phyloP scores from a whole-genome alignment of 2,329 filamentous ascomycete genomes.

The Arthrinium phaeospermum region DNA sequence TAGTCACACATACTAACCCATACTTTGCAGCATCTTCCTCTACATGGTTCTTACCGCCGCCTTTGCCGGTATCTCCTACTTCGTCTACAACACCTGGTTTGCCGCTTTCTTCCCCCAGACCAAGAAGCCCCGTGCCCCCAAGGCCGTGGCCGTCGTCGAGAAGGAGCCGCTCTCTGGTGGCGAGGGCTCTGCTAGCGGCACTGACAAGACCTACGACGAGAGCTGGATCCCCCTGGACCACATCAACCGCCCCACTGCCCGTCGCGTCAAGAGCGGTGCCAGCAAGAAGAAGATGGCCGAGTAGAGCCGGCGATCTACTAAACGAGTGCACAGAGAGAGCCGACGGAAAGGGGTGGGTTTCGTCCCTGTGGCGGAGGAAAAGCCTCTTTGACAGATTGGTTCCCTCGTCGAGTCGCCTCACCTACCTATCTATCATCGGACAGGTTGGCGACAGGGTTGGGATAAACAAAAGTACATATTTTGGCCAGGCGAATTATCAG shows the following conservation, averaged over 20 bases:
- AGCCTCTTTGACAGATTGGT: too few relatives aligned
- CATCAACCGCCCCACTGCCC: slow-evolving; percentile 81
- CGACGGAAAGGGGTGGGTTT: background rate
- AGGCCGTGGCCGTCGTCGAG: slow-evolving; percentile 69
- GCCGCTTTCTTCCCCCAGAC: slow-evolving; percentile 93
- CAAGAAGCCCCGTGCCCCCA: slow-evolving; percentile 55
- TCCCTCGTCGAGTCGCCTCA: background rate
- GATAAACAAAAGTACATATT: background rate
- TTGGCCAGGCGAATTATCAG: background rate
- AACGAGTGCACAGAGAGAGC: background rate
- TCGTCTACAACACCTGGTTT: slow-evolving; percentile 98
- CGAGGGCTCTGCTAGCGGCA: slow-evolving; percentile 72
- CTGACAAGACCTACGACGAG: slow-evolving; percentile 81
- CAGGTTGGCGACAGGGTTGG: background rate
- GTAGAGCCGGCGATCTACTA: slow-evolving; percentile 30
- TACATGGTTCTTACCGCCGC: slow-evolving; percentile 85
- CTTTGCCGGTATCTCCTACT: slow-evolving; percentile 85
- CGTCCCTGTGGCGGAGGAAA: too few relatives aligned
- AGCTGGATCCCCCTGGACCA: slow-evolving; percentile 93
- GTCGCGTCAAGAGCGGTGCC: slow-evolving; percentile 66
- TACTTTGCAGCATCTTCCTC: slow-evolving; percentile 80
- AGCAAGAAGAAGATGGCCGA: slow-evolving; percentile 48
- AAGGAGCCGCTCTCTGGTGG: slow-evolving; percentile 68
- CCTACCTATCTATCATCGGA: background rate
- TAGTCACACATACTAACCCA: slow-evolving; percentile 18